These are phyloP conservation scores for Lactifluus volemus DNA, from an alignment of 768 basidiomycete species.

Conservation along the genomic window DNA sequence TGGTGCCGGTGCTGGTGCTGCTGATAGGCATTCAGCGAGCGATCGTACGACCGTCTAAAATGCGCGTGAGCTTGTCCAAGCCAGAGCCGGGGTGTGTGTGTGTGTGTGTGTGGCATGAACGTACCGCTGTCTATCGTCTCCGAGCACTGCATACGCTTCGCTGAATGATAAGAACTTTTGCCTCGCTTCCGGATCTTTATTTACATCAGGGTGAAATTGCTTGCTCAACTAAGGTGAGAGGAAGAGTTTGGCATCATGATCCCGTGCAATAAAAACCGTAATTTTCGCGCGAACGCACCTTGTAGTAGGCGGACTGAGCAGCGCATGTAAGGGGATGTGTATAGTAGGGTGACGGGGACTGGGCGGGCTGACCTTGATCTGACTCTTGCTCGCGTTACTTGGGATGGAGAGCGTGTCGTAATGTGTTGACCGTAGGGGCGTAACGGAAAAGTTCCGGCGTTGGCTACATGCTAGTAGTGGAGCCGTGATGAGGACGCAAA, in stretches of 20 bases:
- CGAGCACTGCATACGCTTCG: conserved; percentile 39
- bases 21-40: conserved; percentile 17
- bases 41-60: conserved; percentile 29
- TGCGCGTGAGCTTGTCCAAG: too few relatives aligned
- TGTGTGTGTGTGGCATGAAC: not conserved
- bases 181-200: conserved; percentile 30
- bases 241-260: not conserved
- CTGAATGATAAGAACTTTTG: conserved; percentile 38
- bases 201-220: conserved; percentile 37
- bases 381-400: conserved; percentile 26
- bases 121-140: conserved; percentile 39
- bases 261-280: not conserved
- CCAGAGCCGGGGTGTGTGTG: too few relatives aligned
- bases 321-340: not conserved
- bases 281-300: conserved; percentile 21
- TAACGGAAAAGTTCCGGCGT: conserved; percentile 6
- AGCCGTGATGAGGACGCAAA: not conserved
- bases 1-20: conserved; percentile 18
- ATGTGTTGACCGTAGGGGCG: conserved; percentile 18
- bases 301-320: conserved; percentile 30
- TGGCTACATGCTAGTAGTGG: not conserved
- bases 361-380: conserved; percentile 28
- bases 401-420: conserved; percentile 32
- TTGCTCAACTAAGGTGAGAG: conserved; percentile 36
- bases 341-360: not conserved